A percentile compares a stretch with the other conserved stretches of the same genome.
Evolutionary conservation across 1,284 basidiomycete species (phyloP).

Genomic region (Farysia itapuensis): DNA sequence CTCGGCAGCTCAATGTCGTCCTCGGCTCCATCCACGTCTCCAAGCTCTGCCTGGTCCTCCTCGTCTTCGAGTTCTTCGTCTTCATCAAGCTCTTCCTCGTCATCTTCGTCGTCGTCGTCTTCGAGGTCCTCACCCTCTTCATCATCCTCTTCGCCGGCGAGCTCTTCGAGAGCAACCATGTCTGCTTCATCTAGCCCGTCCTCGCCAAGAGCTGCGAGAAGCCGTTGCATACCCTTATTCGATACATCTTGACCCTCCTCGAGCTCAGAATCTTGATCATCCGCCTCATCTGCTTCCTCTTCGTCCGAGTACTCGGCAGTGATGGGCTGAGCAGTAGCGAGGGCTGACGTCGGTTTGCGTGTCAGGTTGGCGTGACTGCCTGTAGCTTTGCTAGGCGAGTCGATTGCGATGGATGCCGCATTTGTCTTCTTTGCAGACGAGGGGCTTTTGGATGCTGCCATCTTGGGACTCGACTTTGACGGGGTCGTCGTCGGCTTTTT

Average conservation of each 20-base stretch:
- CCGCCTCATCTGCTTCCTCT: constrained; percentile 20
- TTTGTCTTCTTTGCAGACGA: constrained; percentile 7
- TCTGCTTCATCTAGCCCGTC: constrained; percentile 54
- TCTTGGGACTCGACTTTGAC: constrained; percentile 7
- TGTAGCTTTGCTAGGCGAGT: constrained; percentile 19
- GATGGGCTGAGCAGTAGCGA: constrained; percentile 34
- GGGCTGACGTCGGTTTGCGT: constrained; percentile 20
- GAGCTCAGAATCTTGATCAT: constrained; percentile 23
- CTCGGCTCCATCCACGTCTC: constrained; percentile 8
- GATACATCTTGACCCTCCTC: constrained; percentile 56
- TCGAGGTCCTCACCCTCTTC: constrained; percentile 35
- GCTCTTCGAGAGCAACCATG: constrained; percentile 40
- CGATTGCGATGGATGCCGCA: constrained; percentile 1
- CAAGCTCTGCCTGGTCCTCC: constrained; percentile 11
- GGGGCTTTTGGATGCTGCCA: not conserved
- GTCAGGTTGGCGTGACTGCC: constrained; percentile 27
- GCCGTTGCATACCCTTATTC: constrained; percentile 47
- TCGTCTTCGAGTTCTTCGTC: constrained; percentile 15
- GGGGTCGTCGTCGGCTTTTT: constrained; percentile 1
- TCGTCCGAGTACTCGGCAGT: constrained; percentile 26
- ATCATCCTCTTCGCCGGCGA: constrained; percentile 25
- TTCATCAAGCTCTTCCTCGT: constrained; percentile 25
- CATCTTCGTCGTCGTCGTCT: constrained; percentile 26
- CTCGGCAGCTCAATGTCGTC: constrained; percentile 22
- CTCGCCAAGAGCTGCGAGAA: constrained; percentile 53